Percentiles rank a stretch among this genome's conserved stretches.
Conservation (phyloP, 352 stramenopile genomes). For the Globisporangium barbulae region DNA sequence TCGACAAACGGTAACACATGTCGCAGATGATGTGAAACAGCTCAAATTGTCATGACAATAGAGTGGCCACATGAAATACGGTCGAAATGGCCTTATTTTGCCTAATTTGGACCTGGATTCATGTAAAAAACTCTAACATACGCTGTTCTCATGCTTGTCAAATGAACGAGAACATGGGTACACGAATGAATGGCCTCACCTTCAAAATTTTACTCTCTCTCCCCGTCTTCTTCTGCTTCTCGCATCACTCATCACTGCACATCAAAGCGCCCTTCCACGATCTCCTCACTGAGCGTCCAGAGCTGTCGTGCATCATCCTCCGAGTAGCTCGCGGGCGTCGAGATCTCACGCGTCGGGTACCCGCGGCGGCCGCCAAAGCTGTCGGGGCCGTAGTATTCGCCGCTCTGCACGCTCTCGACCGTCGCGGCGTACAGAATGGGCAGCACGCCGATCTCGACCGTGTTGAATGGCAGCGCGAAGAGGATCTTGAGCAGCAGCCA, state of each 20-base stretch:
- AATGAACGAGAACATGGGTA: not conserved
- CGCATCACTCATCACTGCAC: slow-evolving; percentile 2
- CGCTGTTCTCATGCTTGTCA: not conserved
- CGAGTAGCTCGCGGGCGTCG: slow-evolving; percentile 23
- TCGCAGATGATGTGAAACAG: slow-evolving; percentile 3
- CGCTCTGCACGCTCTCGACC: slow-evolving; percentile 30
- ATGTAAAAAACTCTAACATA: not conserved
- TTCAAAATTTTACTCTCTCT: too few relatives aligned
- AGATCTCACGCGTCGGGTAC: slow-evolving; percentile 40
- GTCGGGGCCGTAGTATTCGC: slow-evolving; percentile 52
- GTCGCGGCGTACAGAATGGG: slow-evolving; percentile 56
- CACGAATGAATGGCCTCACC: too few relatives aligned
- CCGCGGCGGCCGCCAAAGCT: slow-evolving; percentile 37
- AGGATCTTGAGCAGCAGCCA: slow-evolving; percentile 36
- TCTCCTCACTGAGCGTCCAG: slow-evolving; percentile 20
- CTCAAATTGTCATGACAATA: not conserved
- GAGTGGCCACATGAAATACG: slow-evolving; percentile 6
- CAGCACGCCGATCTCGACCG: slow-evolving; percentile 36
- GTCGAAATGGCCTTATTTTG: too few relatives aligned
- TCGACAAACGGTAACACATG: not conserved
- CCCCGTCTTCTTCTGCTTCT: too few relatives aligned
- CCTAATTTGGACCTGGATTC: too few relatives aligned
- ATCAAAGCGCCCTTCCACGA: slow-evolving; percentile 16
- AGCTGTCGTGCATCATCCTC: slow-evolving; percentile 14
- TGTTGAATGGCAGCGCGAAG: slow-evolving; percentile 43